These are phyloP conservation scores for Zygoascus ofunaensis DNA, from an alignment of 805 yeast genomes.

Conservation along the genomic window DNA sequence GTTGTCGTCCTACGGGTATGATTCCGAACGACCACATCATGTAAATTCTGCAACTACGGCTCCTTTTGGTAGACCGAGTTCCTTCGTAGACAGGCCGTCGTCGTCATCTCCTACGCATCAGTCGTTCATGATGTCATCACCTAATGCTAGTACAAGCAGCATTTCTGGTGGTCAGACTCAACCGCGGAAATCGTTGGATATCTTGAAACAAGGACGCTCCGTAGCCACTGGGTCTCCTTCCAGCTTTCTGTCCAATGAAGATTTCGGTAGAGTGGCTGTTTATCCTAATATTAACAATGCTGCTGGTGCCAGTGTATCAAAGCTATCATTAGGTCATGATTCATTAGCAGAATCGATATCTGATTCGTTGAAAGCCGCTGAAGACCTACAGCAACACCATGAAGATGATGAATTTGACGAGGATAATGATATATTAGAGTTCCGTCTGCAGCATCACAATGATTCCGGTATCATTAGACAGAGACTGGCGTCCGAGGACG, in stretches of 20 bases:
- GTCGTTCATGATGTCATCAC: not conserved
- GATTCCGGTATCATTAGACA: conserved; percentile 18
- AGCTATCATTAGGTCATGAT: not conserved
- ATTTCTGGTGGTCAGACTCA: no score
- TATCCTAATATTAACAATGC: no score
- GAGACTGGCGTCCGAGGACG: conserved; percentile 10
- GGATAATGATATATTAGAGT: conserved; percentile 29
- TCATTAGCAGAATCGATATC: not conserved
- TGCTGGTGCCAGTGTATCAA: not conserved
- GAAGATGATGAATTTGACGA: conserved; percentile 12
- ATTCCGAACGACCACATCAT: not conserved
- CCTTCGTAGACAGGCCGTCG: not conserved
- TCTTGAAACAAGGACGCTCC: not conserved
- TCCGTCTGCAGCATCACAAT: conserved; percentile 25
- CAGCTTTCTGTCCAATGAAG: not conserved
- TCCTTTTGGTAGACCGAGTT: not conserved
- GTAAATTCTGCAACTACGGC: not conserved
- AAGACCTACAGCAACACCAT: no score
- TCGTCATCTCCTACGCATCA: not conserved
- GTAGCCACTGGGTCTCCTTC: not conserved
- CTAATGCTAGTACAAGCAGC: not conserved
- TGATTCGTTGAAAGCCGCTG: no score
- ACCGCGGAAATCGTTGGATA: not conserved
- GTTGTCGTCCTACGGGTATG: not conserved
- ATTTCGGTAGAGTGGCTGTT: no score